These are phyloP conservation scores for Monosporascus sp. DNA, from an alignment of 2,329 filamentous ascomycete species.

Conservation along the genomic window DNA sequence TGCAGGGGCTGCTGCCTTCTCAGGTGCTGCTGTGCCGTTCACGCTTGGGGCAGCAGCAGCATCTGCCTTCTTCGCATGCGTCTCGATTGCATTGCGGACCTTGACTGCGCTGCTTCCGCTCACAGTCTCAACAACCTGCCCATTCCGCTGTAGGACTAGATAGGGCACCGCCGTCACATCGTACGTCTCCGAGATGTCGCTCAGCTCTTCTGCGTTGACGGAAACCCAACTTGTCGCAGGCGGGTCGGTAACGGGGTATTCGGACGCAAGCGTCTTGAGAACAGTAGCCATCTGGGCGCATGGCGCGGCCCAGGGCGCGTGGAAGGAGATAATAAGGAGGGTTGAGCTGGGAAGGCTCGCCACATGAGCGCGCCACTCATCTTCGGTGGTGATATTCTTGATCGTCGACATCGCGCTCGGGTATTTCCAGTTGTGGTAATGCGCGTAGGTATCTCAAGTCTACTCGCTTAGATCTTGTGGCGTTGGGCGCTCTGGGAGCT, in stretches of 20 bases:
- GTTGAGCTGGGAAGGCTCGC: constrained; percentile 61
- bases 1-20: constrained; percentile 31
- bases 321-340: constrained; percentile 85
- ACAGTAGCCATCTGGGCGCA: constrained; percentile 92
- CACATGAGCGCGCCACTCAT: constrained; percentile 67
- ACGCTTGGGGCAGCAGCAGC: constrained; percentile 31
- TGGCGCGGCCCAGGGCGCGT: constrained; percentile 93
- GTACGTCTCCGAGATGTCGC: constrained; percentile 86
- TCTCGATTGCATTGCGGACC: constrained; percentile 81
- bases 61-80: constrained; percentile 55
- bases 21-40: constrained; percentile 28
- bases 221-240: constrained; percentile 75
- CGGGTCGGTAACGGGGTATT: constrained; percentile 68
- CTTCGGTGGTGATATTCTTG: constrained; percentile 68
- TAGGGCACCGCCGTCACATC: constrained; percentile 93
- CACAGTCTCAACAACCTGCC: constrained; percentile 74
- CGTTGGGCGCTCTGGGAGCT: too few relatives aligned
- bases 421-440: background rate
- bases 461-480: background rate
- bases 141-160: constrained; percentile 74
- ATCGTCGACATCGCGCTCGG: constrained; percentile 63
- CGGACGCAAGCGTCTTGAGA: constrained; percentile 76
- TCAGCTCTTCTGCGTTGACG: constrained; percentile 90
- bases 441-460: background rate
- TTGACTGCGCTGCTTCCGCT: constrained; percentile 85